These are phyloP conservation scores for Pyricularia grisea DNA, from an alignment of 2,329 filamentous ascomycete species.

Conservation along the genomic window DNA sequence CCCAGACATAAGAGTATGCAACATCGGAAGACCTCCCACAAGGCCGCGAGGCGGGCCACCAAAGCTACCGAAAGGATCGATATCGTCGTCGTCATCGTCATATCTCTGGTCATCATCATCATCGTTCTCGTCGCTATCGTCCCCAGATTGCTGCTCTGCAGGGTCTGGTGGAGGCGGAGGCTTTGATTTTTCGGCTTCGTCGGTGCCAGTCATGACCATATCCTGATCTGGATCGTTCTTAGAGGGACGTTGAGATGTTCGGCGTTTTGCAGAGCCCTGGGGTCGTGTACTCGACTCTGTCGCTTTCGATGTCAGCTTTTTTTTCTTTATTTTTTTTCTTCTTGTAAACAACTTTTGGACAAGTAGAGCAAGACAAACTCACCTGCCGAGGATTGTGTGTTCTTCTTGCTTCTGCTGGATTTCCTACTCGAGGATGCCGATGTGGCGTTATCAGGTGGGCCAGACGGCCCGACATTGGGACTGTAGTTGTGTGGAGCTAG, in stretches of 20 bases:
- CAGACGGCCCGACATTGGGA: slow-evolving; percentile 23
- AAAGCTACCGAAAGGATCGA: slow-evolving; percentile 55
- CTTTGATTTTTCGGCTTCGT: slow-evolving; percentile 38
- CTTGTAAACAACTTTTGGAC: neutral
- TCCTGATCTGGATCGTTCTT: slow-evolving; percentile 49
- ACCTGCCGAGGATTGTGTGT: slow-evolving; percentile 26
- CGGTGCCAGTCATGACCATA: slow-evolving; percentile 61
- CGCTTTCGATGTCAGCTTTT: neutral
- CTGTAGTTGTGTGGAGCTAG: slow-evolving; percentile 5
- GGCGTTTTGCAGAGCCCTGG: slow-evolving; percentile 1
- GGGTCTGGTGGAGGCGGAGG: slow-evolving; percentile 33
- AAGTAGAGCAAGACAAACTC: neutral
- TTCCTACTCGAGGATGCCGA: slow-evolving; percentile 63
- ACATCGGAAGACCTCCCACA: slow-evolving; percentile 68
- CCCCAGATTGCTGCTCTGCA: slow-evolving; percentile 24
- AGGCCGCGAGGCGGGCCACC: slow-evolving; percentile 55
- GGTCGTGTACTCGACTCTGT: neutral
- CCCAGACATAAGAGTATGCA: slow-evolving; percentile 88
- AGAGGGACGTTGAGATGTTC: slow-evolving; percentile 36
- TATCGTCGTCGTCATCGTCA: slow-evolving; percentile 48
- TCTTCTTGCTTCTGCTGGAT: slow-evolving; percentile 62
- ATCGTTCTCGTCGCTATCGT: slow-evolving; percentile 30
- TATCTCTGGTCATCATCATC: slow-evolving; percentile 49
- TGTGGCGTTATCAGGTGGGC: slow-evolving; percentile 49
- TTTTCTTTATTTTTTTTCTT: neutral